Evolutionary conservation across 78 protist genomes (phyloP), one percentile per base, ranked within the genome.

Genomic region (Blattamonas nauphoetae): DNA sequence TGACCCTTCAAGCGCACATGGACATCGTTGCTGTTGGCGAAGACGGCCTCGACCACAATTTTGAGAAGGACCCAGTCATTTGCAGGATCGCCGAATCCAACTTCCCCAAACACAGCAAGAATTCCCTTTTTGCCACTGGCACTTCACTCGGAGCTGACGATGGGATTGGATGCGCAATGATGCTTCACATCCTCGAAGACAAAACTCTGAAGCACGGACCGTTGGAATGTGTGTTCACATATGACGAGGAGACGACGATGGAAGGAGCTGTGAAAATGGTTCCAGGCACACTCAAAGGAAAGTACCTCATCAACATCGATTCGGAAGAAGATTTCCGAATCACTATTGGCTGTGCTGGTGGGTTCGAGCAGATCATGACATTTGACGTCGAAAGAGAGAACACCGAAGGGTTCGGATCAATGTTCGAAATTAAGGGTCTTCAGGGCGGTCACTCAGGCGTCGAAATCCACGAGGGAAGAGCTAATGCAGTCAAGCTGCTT

Each of bases 341-440:
- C 45, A 71, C 85, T n/a, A 45, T 89, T 32, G 89, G 89, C 36
- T 89, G 89, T 42, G 88, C 88, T 55, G 91, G 91, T n/a, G 91
- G 91, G 29, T 55, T 34, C 4, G 85, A 42, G n/a, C 71, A 33
- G 5, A 33, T 35, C 77, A 33, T 33, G n/a, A 0, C 1, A 4
- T 41, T 78, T 4, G 41, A 38, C 45, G 41, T 63, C 36, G 1
- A 1, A 3, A 1, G 44, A 4, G 78, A 80, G 3, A 2, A 78
- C 36, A 1, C 45, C 42, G 91, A 1, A 34, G 85, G 34, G 1
- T 1, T 81, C 44, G 3, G 1, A 5, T 1, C 33, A 1, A 44
- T 2, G 11, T 44, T 45, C 42, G 1, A 45, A n/a, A 0, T 89
- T 42, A 2, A 2, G 33, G 89, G 64, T n/a, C 81, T 84, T 1